Percentiles rank a stretch among this genome's conserved stretches.
phyloP scores from a whole-genome alignment of 2,329 filamentous ascomycete species.

The Drechslerella coelobrocha region DNA sequence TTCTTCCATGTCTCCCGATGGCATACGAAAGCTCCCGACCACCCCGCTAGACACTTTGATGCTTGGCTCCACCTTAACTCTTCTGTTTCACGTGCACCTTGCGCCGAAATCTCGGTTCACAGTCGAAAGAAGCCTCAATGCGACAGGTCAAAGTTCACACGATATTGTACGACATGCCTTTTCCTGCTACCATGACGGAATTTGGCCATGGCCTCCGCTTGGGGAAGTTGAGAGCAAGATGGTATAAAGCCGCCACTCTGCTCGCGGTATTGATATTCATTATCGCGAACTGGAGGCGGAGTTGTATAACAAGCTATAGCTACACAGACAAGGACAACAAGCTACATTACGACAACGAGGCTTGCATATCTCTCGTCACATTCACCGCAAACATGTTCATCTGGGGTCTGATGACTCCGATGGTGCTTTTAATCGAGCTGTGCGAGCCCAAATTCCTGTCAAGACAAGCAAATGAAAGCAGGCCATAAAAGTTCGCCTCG shows the following conservation, averaged over 20 bases:
- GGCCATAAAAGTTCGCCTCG: not conserved
- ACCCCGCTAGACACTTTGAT: too few relatives aligned
- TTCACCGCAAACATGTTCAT: constrained; percentile 46
- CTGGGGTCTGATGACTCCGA: constrained; percentile 38
- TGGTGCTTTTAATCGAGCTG: constrained; percentile 33
- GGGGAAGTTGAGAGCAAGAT: constrained; percentile 24
- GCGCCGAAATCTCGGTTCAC: too few relatives aligned
- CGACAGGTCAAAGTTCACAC: too few relatives aligned
- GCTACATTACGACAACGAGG: constrained; percentile 26
- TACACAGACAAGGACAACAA: constrained; percentile 30
- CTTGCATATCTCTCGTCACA: constrained; percentile 26
- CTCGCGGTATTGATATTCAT: constrained; percentile 19
- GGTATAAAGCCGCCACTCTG: constrained; percentile 40
- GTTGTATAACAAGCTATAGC: constrained; percentile 40
- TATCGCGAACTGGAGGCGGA: constrained; percentile 42
- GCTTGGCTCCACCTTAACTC: too few relatives aligned
- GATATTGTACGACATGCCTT: too few relatives aligned
- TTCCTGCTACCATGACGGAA: not conserved
- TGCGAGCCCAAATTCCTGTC: not conserved
- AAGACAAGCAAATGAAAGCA: not conserved
- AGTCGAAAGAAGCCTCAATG: too few relatives aligned
- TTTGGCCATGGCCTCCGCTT: constrained; percentile 1
- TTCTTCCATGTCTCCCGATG: too few relatives aligned
- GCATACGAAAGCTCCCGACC: too few relatives aligned
- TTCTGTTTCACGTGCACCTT: too few relatives aligned